Evolutionary conservation across 176 grass and related monocot species (phyloP).

Genomic region (Musa acuminata): DNA sequence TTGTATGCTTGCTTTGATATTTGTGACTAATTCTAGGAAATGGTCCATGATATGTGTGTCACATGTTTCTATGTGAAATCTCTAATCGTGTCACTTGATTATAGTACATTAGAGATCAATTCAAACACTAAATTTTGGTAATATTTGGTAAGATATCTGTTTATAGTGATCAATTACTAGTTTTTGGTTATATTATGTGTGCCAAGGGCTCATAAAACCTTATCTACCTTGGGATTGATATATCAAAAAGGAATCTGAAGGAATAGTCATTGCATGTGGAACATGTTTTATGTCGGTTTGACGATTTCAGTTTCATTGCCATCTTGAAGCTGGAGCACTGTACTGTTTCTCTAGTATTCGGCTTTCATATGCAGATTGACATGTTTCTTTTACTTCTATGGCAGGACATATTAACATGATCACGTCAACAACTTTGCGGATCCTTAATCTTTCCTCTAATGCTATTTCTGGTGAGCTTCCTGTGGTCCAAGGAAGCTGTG

Average conservation of each 20-base stretch:
- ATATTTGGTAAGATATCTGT: neutral
- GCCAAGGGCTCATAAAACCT: neutral
- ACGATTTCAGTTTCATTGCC: neutral
- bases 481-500: slow-evolving; percentile 75
- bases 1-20: neutral
- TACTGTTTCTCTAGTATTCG: neutral
- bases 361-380: slow-evolving; percentile 6
- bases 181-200: neutral
- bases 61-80: neutral
- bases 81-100: neutral
- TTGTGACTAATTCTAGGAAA: neutral
- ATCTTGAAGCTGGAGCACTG: neutral
- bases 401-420: slow-evolving; percentile 99
- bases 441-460: slow-evolving; percentile 90
- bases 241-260: neutral
- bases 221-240: neutral
- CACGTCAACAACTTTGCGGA: slow-evolving; percentile 72
- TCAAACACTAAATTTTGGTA: too few relatives aligned
- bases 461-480: slow-evolving; percentile 79
- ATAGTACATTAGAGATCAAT: too few relatives aligned
- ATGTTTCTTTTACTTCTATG: slow-evolving; percentile 18
- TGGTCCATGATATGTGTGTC: neutral
- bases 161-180: neutral
- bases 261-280: neutral
- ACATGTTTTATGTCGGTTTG: neutral